Percentiles rank a stretch among this genome's conserved stretches.
Evolutionary conservation across 495 filamentous ascomycete genomes (phyloP).

Genomic region (Annulohypoxylon nitens): DNA sequence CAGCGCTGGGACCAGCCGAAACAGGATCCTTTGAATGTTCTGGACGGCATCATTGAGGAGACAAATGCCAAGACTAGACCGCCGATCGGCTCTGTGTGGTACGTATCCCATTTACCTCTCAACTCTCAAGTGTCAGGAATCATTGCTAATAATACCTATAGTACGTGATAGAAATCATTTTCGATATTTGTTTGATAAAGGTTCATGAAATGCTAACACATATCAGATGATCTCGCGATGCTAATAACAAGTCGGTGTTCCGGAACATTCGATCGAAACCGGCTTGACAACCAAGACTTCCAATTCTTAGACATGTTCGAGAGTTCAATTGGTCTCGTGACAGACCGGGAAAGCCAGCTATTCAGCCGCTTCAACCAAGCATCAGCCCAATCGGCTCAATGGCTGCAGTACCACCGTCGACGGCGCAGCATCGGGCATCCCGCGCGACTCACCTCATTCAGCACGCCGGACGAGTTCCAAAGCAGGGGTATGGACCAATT

Average conservation of each 20-base stretch:
- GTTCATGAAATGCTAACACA: conserved; percentile 4
- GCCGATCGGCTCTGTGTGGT: conserved; percentile 69
- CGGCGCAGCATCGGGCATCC: conserved; percentile 49
- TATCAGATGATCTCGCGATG: conserved; percentile 69
- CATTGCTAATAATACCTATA: conserved; percentile 21
- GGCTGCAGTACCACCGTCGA: conserved; percentile 71
- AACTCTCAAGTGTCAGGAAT: neutral
- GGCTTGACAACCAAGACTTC: conserved; percentile 71
- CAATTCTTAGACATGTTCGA: conserved; percentile 83
- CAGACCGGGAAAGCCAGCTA: conserved; percentile 72
- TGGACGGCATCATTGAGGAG: conserved; percentile 78
- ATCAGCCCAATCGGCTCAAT: conserved; percentile 70
- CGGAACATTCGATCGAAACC: conserved; percentile 74
- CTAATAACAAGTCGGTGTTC: conserved; percentile 75
- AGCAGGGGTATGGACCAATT: conserved; percentile 60
- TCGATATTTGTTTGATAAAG: too few species aligned
- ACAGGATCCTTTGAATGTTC: conserved; percentile 75
- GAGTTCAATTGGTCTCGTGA: conserved; percentile 72
- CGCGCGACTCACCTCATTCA: conserved; percentile 38
- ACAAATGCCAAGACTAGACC: conserved; percentile 77
- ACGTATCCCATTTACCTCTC: too few species aligned
- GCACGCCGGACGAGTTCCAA: conserved; percentile 27
- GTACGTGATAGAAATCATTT: conserved; percentile 23
- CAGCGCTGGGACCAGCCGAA: conserved; percentile 79
- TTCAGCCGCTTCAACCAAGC: conserved; percentile 74